Percentiles rank a stretch among this genome's conserved stretches.
Conservation (phyloP, 306 rosid species). For the Pachyrhizus erosus region DNA sequence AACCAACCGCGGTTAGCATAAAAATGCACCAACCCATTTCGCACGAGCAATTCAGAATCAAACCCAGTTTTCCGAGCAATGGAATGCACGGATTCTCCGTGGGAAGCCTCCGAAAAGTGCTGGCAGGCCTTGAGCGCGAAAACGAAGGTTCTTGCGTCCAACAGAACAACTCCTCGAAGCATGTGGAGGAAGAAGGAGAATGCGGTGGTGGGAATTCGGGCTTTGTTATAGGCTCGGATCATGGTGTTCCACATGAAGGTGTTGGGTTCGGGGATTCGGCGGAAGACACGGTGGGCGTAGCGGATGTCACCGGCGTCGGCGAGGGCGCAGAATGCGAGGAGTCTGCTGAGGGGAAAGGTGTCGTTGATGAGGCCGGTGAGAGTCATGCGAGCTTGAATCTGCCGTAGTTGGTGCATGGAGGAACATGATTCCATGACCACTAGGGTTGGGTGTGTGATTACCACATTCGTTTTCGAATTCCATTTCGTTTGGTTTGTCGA, state of each 20-base stretch:
- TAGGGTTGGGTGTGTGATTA: slow-evolving; percentile 73
- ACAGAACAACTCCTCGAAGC: slow-evolving; percentile 44
- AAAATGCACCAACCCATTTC: slow-evolving; percentile 71
- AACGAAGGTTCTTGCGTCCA: slow-evolving; percentile 67
- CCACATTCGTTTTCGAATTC: slow-evolving; percentile 70
- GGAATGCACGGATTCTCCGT: slow-evolving; percentile 61
- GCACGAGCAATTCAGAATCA: slow-evolving; percentile 56
- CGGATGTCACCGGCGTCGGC: slow-evolving; percentile 63
- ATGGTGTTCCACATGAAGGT: slow-evolving; percentile 85
- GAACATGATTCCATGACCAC: slow-evolving; percentile 70
- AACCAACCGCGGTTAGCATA: slow-evolving; percentile 52
- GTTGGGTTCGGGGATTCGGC: slow-evolving; percentile 58
- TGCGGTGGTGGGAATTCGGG: slow-evolving; percentile 49
- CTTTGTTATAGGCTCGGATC: slow-evolving; percentile 66
- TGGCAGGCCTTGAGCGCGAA: slow-evolving; percentile 68
- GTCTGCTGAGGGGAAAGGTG: slow-evolving; percentile 73
- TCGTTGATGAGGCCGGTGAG: slow-evolving; percentile 61
- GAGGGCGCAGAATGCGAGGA: slow-evolving; percentile 80
- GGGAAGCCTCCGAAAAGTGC: not conserved
- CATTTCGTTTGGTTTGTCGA: slow-evolving; percentile 49
- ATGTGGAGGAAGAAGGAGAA: slow-evolving; percentile 56
- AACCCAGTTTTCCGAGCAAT: slow-evolving; percentile 64
- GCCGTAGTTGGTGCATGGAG: slow-evolving; percentile 66
- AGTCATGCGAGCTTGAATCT: slow-evolving; percentile 85
- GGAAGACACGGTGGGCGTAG: slow-evolving; percentile 56